Evolutionary conservation across 257 asterid species (phyloP).

Genomic region (Nicotiana benthamiana): DNA sequence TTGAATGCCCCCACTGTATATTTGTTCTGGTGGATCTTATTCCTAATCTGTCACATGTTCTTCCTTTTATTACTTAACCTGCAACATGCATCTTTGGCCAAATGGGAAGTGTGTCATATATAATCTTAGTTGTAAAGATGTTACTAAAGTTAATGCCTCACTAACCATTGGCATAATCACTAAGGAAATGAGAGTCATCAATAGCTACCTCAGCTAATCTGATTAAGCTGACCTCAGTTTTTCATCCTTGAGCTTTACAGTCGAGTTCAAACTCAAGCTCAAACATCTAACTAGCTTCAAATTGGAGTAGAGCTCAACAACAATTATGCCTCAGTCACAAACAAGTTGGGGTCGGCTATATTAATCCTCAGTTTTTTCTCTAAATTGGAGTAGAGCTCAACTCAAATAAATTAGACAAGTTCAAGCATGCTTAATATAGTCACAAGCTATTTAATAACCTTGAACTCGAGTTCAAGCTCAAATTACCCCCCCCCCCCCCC

Average conservation of each 20-base stretch:
- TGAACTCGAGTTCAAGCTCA: not conserved
- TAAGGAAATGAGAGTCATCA: not conserved
- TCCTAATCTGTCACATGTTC: not conserved
- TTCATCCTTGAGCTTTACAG: constrained; percentile 4
- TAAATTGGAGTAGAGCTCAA: not conserved
- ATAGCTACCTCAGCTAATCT: not conserved
- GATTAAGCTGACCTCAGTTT: not conserved
- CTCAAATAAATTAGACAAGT: not conserved
- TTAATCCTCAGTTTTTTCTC: no score
- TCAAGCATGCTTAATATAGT: not conserved
- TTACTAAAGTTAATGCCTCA: not conserved
- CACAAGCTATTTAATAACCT: not conserved
- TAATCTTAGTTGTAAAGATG: not conserved
- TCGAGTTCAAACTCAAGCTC: not conserved
- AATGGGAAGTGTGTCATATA: not conserved
- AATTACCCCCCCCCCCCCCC: not conserved
- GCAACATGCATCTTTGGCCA: not conserved
- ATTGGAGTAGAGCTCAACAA: not conserved
- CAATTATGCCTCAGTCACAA: no score
- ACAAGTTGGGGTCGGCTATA: no score
- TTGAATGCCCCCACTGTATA: not conserved
- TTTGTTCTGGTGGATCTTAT: not conserved
- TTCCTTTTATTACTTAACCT: not conserved
- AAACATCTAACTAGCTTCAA: not conserved
- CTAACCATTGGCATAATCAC: not conserved